Base-by-base conservation (phyloP, 176 grass and related monocot genomes). In the Oryza meyeriana region DNA sequence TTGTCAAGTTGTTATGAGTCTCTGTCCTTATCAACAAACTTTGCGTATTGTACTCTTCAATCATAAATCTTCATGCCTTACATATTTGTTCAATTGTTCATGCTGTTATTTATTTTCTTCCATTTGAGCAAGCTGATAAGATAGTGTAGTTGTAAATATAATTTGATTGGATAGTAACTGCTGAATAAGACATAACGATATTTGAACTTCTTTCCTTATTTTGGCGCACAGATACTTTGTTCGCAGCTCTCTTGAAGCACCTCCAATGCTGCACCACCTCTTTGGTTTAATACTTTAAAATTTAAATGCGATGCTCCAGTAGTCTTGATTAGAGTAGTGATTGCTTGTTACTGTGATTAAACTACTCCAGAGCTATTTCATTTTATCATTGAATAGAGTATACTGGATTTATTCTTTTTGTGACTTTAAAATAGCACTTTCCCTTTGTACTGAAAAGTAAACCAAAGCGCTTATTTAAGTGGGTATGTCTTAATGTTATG, bases 91-190 rank as follows among this genome's bases (percentile, higher is more conserved):
- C 50, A 55, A 55, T 22, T 59, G 55, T 58, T 28, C 41, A 26
- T 65, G 22, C 6, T 66, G 30, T 33, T 65, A 64, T 44, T 63
- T 64, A 31, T 45, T 82, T 87, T 34, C 66, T 78, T 77, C 66
- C 9, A 39, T 32, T 6, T 24, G 63, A 64, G 70, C 14, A 77
- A 32, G 39, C 32, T 81, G 35, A 72, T 62, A 31, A 72, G 38
- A 27, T 73, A 82, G 69, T 44, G 17, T 36, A 70, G 11, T 31
- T 50, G 39, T 16, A 50, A 81, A 31, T 39, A 61, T 18, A 87
- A 76, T 81, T 75, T 17, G 50, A 76, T 48, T 71, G 29, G 18
- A 68, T n/a, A 81, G 6, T 55, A 63, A 76, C 32, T 69, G 52
- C 64, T 87, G 17, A 71, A 71, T 71, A 52, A 14, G 42, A 22